Percentiles rank a stretch among this genome's conserved stretches.
Conservation (phyloP, 768 basidiomycete species). For the Tylopilus intermedius region DNA sequence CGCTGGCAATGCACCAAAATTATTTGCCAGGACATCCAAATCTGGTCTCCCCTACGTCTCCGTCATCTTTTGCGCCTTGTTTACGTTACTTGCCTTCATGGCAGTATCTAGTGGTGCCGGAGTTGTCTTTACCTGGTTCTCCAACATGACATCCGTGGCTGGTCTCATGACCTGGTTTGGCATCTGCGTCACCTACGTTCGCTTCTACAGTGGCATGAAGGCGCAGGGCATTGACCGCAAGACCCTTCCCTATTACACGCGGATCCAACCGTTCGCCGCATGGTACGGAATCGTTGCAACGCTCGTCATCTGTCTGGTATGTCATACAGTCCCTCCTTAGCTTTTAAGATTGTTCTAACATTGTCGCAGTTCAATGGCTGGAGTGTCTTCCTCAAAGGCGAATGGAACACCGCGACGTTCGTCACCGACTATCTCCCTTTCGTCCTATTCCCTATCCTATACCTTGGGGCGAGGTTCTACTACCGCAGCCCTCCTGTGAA, state of each 20-base stretch:
- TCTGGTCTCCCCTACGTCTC: conserved; percentile 75
- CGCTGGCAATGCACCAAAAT: conserved; percentile 73
- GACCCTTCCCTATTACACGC: conserved; percentile 64
- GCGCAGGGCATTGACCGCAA: conserved; percentile 72
- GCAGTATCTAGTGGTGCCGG: conserved; percentile 60
- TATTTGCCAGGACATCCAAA: conserved; percentile 67
- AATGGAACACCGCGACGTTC: conserved; percentile 62
- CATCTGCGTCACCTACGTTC: conserved; percentile 70
- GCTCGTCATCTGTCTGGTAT: conserved; percentile 57
- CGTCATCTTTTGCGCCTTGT: conserved; percentile 61
- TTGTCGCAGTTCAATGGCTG: conserved; percentile 45
- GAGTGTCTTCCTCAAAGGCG: conserved; percentile 46
- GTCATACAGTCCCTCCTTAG: conserved; percentile 19
- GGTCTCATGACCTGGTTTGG: conserved; percentile 81
- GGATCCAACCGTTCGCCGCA: conserved; percentile 69
- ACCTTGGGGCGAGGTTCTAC: conserved; percentile 52
- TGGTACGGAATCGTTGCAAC: conserved; percentile 40
- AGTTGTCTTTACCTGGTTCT: conserved; percentile 74
- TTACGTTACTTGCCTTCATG: conserved; percentile 80
- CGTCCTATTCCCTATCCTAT: conserved; percentile 71
- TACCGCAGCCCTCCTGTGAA: conserved; percentile 20
- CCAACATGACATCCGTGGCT: conserved; percentile 65
- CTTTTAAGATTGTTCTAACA: conserved; percentile 20
- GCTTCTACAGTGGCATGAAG: conserved; percentile 82
- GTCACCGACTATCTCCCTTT: conserved; percentile 80